Conservation (phyloP, 2,329 filamentous ascomycete genomes). For the Bertia moriformis region DNA sequence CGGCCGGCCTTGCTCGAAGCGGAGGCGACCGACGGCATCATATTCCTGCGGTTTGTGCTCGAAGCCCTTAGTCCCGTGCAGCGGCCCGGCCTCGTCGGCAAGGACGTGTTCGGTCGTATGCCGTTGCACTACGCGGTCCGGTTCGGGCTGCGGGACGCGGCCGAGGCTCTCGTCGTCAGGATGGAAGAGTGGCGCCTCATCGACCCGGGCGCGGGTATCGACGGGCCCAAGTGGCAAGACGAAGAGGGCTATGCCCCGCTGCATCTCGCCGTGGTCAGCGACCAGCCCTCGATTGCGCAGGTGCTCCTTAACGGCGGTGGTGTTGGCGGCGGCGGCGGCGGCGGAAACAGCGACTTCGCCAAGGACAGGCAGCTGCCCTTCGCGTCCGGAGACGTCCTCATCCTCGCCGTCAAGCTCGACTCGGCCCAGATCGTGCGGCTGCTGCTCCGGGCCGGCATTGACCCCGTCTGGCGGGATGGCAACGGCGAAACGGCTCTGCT, state of each 20-base stretch:
- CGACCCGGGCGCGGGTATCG: conserved; percentile 70
- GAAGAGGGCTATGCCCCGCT: conserved; percentile 79
- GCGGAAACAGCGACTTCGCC: conserved; percentile 37
- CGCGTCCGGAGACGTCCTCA: conserved; percentile 75
- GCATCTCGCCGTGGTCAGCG: conserved; percentile 81
- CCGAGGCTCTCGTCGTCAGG: conserved; percentile 69
- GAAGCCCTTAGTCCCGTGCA: conserved; percentile 56
- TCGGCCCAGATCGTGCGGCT: conserved; percentile 72
- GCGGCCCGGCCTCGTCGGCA: conserved; percentile 47
- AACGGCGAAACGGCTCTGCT: conserved; percentile 85
- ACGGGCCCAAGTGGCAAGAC: conserved; percentile 81
- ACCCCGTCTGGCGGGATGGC: conserved; percentile 85
- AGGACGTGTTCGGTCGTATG: conserved; percentile 67
- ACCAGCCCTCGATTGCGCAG: conserved; percentile 73
- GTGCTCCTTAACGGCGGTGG: conserved; percentile 68
- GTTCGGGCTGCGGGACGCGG: conserved; percentile 81
- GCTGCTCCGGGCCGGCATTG: conserved; percentile 75
- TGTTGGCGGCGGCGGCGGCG: conserved; percentile 39
- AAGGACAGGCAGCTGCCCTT: conserved; percentile 55
- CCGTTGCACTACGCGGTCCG: conserved; percentile 89
- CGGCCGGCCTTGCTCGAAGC: neutral
- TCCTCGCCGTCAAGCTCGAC: conserved; percentile 76
- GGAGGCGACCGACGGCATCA: neutral
- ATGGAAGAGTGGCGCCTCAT: conserved; percentile 87
- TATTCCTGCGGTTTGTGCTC: conserved; percentile 37